Percentiles rank a stretch among this genome's conserved stretches.
phyloP scores from a whole-genome alignment of 306 rosid genomes.

The Pyrus communis region DNA sequence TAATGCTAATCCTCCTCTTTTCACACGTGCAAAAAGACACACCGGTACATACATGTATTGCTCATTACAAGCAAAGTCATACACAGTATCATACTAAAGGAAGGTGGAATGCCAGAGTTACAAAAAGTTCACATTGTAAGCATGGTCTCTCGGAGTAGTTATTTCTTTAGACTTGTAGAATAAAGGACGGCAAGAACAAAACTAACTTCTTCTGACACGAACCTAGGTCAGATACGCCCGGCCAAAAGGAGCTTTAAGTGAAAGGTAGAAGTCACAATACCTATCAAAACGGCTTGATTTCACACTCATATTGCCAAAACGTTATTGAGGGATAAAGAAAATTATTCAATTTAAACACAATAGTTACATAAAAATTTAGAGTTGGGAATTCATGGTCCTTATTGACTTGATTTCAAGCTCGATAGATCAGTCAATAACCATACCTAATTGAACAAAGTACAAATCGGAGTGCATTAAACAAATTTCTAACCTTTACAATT shows the following conservation, averaged over 20 bases:
- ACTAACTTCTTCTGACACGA: neutral
- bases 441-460: conserved; percentile 34
- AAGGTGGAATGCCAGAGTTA: neutral
- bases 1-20: neutral
- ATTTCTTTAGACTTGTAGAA: neutral
- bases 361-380: conserved; percentile 41
- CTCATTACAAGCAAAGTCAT: neutral
- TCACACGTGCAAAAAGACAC: neutral
- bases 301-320: neutral
- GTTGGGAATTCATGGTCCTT: conserved; percentile 7
- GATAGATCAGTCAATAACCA: conserved; percentile 36
- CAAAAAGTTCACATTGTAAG: neutral
- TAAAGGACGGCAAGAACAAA: neutral
- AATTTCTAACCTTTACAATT: conserved; percentile 38
- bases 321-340: neutral
- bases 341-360: conserved; percentile 8
- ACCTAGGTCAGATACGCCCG: neutral
- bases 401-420: conserved; percentile 20
- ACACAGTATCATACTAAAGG: neutral
- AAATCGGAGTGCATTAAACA: conserved; percentile 38
- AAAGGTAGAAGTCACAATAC: neutral
- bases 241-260: neutral
- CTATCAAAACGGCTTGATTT: neutral
- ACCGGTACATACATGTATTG: neutral
- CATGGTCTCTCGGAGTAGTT: neutral